These are phyloP conservation scores for Acer negundo DNA, from an alignment of 345 rosid species.

Conservation along the genomic window DNA sequence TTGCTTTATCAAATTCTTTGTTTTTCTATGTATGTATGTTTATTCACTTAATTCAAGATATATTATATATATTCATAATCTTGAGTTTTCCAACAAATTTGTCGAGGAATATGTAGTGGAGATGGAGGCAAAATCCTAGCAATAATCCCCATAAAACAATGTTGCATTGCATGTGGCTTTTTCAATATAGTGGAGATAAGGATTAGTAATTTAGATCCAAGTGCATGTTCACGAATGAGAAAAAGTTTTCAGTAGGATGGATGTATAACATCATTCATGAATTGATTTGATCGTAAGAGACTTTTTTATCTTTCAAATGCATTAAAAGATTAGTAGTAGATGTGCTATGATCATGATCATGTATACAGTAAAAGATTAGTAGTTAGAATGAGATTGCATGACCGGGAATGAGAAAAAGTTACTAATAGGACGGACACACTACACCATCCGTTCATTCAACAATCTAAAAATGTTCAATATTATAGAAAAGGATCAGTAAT, in stretches of 20 bases:
- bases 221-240: too few species aligned
- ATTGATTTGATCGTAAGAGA: too few species aligned
- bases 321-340: too few species aligned
- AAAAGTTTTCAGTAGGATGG: too few species aligned
- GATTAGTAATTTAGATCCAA: not conserved
- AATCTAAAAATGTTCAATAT: too few species aligned
- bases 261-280: too few species aligned
- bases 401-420: not conserved
- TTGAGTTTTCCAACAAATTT: slow-evolving; percentile 39
- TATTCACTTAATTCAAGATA: not conserved
- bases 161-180: not conserved
- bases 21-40: not conserved
- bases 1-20: slow-evolving; percentile 13
- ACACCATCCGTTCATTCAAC: too few species aligned
- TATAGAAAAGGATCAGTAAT: too few species aligned
- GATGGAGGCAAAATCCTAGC: slow-evolving; percentile 20
- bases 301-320: too few species aligned
- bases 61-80: not conserved
- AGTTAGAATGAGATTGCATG: not conserved
- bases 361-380: not conserved
- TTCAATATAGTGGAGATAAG: slow-evolving; percentile 9
- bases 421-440: not conserved
- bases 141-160: slow-evolving; percentile 11
- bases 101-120: slow-evolving; percentile 24
- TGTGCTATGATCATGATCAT: too few species aligned